A percentile compares a stretch with the other conserved stretches of the same genome.
These are phyloP conservation scores for Pichia sp. DNA, from an alignment of 1,139 yeast species.

Conservation along the genomic window DNA sequence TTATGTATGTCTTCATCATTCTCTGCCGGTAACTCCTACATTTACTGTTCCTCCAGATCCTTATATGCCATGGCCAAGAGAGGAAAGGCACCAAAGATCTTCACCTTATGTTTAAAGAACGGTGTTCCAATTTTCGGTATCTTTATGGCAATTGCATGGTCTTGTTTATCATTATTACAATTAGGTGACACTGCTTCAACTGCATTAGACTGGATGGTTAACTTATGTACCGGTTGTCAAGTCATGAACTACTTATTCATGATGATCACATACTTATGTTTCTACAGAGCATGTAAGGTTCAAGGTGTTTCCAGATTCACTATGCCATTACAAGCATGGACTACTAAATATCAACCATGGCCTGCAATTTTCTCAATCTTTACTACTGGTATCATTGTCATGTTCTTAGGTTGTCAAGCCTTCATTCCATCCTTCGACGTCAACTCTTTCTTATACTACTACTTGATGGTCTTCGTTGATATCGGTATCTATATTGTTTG, in stretches of 20 bases:
- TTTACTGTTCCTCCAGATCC: constrained; percentile 39
- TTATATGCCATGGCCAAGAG: constrained; percentile 37
- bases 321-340: constrained; percentile 43
- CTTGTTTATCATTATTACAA: constrained; percentile 40
- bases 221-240: constrained; percentile 51
- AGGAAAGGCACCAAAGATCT: constrained; percentile 37
- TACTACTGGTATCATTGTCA: constrained; percentile 33
- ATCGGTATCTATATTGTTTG: constrained; percentile 36
- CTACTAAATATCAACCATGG: constrained; percentile 39
- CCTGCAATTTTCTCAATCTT: constrained; percentile 39
- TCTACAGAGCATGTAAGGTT: constrained; percentile 43
- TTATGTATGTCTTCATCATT: constrained; percentile 36
- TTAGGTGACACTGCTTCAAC: constrained; percentile 40
- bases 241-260: constrained; percentile 46
- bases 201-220: constrained; percentile 49
- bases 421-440: constrained; percentile 44
- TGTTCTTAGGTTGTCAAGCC: constrained; percentile 41
- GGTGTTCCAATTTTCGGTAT: constrained; percentile 36
- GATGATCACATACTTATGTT: constrained; percentile 44
- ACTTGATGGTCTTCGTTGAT: constrained; percentile 42
- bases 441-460: constrained; percentile 43
- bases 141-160: constrained; percentile 34
- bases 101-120: constrained; percentile 32
- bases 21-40: constrained; percentile 40
- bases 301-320: constrained; percentile 38